Evolutionary conservation across 208 protist genomes (phyloP), one percentile per base, ranked within the genome.

Genomic region (Leishmania lainsoni): DNA sequence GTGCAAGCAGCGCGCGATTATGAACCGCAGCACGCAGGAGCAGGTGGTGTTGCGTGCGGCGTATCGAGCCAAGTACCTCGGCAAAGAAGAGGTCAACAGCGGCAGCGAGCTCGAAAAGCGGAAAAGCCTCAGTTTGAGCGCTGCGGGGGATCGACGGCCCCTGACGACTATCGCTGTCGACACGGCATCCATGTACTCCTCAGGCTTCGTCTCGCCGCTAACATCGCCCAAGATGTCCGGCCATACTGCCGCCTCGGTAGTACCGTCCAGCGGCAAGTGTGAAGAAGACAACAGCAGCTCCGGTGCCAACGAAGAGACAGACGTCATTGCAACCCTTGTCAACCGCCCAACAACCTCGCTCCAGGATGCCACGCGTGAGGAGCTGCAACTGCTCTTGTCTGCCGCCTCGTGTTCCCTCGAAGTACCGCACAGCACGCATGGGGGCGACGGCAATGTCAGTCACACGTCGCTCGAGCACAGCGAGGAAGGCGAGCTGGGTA

Each of bases 1-100:
- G 52, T 90, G 86, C 79, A 92, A 94, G 79, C 91, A 92, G 59
- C 88, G 86, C 17, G 88, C 88, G 1, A 61, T 93, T 10, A 72
- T 91, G 45, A 82, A 56, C 52, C 79, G 85, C 61, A 84, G 87
- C n/a, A 66, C 87, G 42, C 65, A 88, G 32, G 83, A 92, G 79
- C 90, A 93, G 70, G 82, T 83, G 45, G 26, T 45, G 22, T 59
- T 93, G 52, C 81, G 90, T 8, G 81, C 76, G 1, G 83, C 85
- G 10, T 93, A 93, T 68, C 68, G 82, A 14, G 66, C 68, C 65
- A 86, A 84, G 63, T 89, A 89, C 80, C 78, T 84, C 58, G 51
- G 32, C 16, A 48, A 45, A 0, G 69, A 29, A 20, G 75, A 79
- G 56, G 61, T 35, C 3, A 5, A 45, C 20, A n/a, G 51, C n/a